phyloP scores from a whole-genome alignment of 768 basidiomycete species.

The Sutorius australiensis region DNA sequence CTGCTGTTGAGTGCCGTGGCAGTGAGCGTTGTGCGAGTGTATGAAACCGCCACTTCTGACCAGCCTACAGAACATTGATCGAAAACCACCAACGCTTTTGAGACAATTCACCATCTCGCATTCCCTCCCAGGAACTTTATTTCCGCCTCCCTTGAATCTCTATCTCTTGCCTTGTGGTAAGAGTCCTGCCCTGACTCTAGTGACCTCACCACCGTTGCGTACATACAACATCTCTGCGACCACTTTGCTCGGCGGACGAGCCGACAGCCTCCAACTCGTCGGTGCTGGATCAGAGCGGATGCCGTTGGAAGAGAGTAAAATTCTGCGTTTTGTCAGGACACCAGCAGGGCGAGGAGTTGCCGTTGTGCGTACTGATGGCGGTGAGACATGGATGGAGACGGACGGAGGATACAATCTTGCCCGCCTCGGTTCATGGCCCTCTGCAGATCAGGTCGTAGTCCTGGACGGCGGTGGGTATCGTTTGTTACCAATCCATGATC shows the following conservation, averaged over 20 bases:
- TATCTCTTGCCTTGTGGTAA: slow-evolving; percentile 50
- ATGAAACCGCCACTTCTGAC: slow-evolving; percentile 2
- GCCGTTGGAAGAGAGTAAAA: slow-evolving; percentile 47
- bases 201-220: slow-evolving; percentile 64
- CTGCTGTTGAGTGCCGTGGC: slow-evolving; percentile 67
- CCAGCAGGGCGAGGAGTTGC: slow-evolving; percentile 76
- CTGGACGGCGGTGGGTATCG: slow-evolving; percentile 54
- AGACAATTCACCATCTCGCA: slow-evolving; percentile 73
- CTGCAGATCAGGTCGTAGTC: slow-evolving; percentile 66
- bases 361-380: slow-evolving; percentile 54
- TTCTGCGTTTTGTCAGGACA: slow-evolving; percentile 67
- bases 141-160: slow-evolving; percentile 47
- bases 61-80: slow-evolving; percentile 72
- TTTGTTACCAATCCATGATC: not conserved
- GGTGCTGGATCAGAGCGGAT: slow-evolving; percentile 39
- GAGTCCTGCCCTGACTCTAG: slow-evolving; percentile 46
- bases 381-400: slow-evolving; percentile 61
- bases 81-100: slow-evolving; percentile 79
- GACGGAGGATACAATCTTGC: slow-evolving; percentile 46
- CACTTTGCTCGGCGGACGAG: slow-evolving; percentile 57
- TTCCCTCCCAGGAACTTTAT: slow-evolving; percentile 47
- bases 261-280: slow-evolving; percentile 48
- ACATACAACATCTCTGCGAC: slow-evolving; percentile 56
- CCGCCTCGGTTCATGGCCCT: slow-evolving; percentile 49
- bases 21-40: slow-evolving; percentile 41